Evolutionary conservation across 75 land plant genomes (phyloP).

Genomic region (Cupressus sempervirens): DNA sequence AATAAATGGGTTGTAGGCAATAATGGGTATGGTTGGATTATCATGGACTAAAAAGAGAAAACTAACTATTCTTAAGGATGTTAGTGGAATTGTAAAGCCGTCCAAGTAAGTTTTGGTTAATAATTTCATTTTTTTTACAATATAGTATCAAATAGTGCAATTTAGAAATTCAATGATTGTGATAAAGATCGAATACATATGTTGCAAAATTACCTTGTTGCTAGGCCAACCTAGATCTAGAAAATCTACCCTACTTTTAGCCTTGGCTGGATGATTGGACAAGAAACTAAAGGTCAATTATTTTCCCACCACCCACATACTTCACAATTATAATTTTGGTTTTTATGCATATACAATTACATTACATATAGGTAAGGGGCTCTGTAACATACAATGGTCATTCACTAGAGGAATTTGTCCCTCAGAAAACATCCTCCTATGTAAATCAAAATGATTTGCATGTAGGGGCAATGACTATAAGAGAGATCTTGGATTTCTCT

Average conservation of each 20-base stretch:
- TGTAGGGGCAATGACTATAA: constrained; percentile 75
- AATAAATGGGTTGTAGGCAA: not conserved
- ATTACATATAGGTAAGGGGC: constrained; percentile 40
- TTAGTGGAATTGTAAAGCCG: constrained; percentile 77
- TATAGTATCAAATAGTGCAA: not conserved
- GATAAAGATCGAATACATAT: not conserved
- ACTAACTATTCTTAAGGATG: constrained; percentile 53
- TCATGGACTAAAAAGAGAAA: constrained; percentile 5
- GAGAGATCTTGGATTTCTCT: constrained; percentile 82
- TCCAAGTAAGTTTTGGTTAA: constrained; percentile 36
- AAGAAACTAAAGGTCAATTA: not conserved
- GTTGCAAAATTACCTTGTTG: constrained; percentile 63
- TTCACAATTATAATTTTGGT: not conserved
- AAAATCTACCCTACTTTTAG: constrained; percentile 66
- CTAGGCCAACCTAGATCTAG: constrained; percentile 78
- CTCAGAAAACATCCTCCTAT: constrained; percentile 65
- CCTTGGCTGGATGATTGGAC: constrained; percentile 65
- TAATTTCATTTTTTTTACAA: not conserved
- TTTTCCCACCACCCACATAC: not conserved
- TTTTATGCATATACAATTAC: not conserved
- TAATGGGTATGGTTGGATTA: not conserved
- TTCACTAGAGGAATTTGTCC: constrained; percentile 59
- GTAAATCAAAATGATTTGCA: constrained; percentile 77
- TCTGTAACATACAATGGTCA: constrained; percentile 60
- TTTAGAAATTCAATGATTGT: not conserved